phyloP scores from a whole-genome alignment of 371 early-diverging fungal species.

The Coemansia sp. region DNA sequence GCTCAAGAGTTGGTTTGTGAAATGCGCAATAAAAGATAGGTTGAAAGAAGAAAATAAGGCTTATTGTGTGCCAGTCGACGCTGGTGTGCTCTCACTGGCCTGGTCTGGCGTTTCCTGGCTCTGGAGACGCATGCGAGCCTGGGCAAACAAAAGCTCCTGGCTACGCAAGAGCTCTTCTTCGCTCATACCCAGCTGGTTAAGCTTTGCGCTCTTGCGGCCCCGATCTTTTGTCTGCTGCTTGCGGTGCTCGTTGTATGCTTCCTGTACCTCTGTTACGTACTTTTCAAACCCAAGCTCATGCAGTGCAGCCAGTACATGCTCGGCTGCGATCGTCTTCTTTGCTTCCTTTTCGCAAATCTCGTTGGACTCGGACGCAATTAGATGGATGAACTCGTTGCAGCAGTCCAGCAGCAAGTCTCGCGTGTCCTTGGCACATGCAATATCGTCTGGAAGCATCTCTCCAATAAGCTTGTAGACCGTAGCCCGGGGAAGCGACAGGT shows the following conservation, averaged over 20 bases:
- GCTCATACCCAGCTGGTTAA: conserved; percentile 87
- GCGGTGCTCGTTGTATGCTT: conserved; percentile 86
- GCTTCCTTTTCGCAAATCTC: conserved; percentile 95
- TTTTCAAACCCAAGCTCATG: conserved; percentile 90
- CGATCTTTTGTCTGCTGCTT: conserved; percentile 91
- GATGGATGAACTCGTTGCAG: conserved; percentile 93
- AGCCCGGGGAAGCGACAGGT: conserved; percentile 90
- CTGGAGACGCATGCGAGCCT: conserved; percentile 77
- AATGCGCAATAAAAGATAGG: background rate
- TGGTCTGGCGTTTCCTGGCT: conserved; percentile 50
- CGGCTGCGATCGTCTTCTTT: conserved; percentile 97
- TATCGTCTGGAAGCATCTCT: conserved; percentile 88
- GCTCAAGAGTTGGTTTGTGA: background rate
- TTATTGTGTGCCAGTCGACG: conserved; percentile 7
- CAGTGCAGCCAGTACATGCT: conserved; percentile 92
- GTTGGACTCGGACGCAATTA: conserved; percentile 93
- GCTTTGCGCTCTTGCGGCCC: conserved; percentile 79
- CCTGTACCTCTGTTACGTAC: conserved; percentile 86
- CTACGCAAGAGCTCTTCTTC: conserved; percentile 86
- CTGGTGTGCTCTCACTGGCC: conserved; percentile 13
- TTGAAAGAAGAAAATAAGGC: background rate
- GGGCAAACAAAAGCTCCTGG: conserved; percentile 93
- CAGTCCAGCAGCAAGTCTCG: conserved; percentile 92
- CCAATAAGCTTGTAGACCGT: conserved; percentile 97
- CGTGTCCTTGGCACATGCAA: conserved; percentile 92